These are phyloP conservation scores for Kazachstania sp. DNA, from an alignment of 1,139 yeast species.

Conservation along the genomic window DNA sequence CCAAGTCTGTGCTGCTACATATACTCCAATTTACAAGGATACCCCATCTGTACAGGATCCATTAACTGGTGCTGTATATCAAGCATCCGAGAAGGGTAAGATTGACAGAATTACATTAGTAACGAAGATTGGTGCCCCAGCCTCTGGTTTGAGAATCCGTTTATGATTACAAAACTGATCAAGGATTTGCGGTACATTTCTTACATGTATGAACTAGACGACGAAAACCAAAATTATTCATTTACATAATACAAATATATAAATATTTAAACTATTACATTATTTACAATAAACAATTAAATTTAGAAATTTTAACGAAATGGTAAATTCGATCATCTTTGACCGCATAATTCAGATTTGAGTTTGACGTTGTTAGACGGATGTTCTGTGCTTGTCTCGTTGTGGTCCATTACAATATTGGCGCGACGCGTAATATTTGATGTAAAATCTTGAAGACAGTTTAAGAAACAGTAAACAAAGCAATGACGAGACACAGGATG, in stretches of 20 bases:
- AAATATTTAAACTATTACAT: not conserved
- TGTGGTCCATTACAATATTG: no score
- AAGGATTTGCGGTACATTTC: no score
- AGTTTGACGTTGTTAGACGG: no score
- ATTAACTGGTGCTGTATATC: slow-evolving; percentile 86
- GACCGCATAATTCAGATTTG: no score
- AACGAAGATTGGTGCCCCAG: slow-evolving; percentile 84
- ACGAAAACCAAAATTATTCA: no score
- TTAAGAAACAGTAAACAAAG: not conserved
- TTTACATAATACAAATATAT: no score
- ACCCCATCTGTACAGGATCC: slow-evolving; percentile 65
- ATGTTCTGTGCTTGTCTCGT: no score
- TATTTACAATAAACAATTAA: not conserved
- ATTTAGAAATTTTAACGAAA: not conserved
- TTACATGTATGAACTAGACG: no score
- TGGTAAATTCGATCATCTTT: not conserved
- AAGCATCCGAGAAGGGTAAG: slow-evolving; percentile 66
- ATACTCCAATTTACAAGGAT: slow-evolving; percentile 82
- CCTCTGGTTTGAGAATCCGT: slow-evolving; percentile 70
- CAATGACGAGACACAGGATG: not conserved
- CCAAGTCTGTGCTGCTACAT: slow-evolving; percentile 79
- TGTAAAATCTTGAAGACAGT: not conserved
- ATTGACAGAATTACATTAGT: slow-evolving; percentile 68
- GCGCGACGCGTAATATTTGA: not conserved
- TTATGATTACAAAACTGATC: not conserved